These are phyloP conservation scores for Podospora fimiseda DNA, from an alignment of 495 filamentous ascomycete species.

Conservation along the genomic window DNA sequence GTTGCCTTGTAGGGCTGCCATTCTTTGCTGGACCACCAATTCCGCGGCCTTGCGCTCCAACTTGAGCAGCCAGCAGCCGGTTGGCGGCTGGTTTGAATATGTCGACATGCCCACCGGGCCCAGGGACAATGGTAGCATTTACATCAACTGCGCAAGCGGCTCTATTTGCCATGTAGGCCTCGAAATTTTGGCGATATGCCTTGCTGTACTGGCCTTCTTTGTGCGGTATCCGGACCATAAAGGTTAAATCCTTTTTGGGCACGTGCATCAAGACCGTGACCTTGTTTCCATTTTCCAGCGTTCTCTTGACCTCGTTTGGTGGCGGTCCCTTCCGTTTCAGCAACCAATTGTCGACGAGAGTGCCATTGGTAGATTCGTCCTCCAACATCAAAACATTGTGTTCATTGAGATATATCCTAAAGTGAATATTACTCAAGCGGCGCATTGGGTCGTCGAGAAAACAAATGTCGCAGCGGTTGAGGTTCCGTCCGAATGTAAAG, in stretches of 20 bases:
- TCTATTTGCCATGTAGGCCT: constrained; percentile 41
- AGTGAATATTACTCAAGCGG: constrained; percentile 82
- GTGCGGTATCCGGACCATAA: constrained; percentile 78
- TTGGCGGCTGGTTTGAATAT: constrained; percentile 20
- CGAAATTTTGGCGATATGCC: constrained; percentile 55
- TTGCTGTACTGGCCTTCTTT: constrained; percentile 51
- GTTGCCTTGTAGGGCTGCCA: constrained; percentile 2
- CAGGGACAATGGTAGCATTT: constrained; percentile 40
- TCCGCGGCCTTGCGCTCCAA: background rate
- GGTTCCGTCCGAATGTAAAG: constrained; percentile 80
- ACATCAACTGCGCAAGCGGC: constrained; percentile 18
- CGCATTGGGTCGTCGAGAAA: constrained; percentile 51
- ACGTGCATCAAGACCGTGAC: constrained; percentile 60
- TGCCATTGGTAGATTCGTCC: constrained; percentile 89
- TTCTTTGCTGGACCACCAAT: constrained; percentile 3
- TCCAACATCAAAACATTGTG: constrained; percentile 81
- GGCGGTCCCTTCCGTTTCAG: constrained; percentile 44
- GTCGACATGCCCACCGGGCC: constrained; percentile 39
- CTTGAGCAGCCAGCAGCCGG: background rate
- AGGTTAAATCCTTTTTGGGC: constrained; percentile 50
- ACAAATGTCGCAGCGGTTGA: constrained; percentile 63
- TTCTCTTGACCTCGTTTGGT: constrained; percentile 43
- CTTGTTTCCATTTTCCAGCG: constrained; percentile 64
- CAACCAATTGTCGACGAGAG: constrained; percentile 65
- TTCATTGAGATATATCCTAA: constrained; percentile 78